Evolutionary conservation across 306 rosid genomes (phyloP), one percentile per base, ranked within the genome.

Genomic region (Elaeagnus macrophylla): DNA sequence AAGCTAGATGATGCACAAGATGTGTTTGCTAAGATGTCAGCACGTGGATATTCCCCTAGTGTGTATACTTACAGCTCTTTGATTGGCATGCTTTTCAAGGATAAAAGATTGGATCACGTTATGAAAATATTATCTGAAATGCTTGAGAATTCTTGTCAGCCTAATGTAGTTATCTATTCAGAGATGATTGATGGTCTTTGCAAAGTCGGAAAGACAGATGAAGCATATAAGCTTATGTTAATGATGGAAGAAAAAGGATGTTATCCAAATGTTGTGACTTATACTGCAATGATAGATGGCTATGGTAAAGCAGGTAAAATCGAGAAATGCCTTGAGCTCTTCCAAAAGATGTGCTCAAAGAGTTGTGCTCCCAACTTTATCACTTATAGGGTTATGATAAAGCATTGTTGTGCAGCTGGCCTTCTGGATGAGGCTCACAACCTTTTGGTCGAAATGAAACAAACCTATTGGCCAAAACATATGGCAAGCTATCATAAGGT

Each of bases 261-360:
- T 67, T 12, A 57, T 67, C 96, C 96, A 64, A 88, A 83, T 67
- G 96, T 88, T 56, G 81, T 87, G 72, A 87, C 96, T 57, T 87
- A 81, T 55, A 87, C 94, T 47, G 89, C 96, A 56, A 83, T 88
- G 94, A 79, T 88, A 53, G 94, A 88, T 65, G 96, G 96, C 46
- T 72, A 81, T 59, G 94, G 96, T 67, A 83, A 81, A 71, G 68
- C 57, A 40, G 87, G 87, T 61, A 81, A 75, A 77, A 58, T 81
- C 3, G 85, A 77, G 37, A 84, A 75, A 68, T 77, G 94, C 65
- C 72, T 88, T 69, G 87, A 73, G 74, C 85, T 88, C 48, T 79
- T 72, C 45, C 65, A 73, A 67, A 75, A 82, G 68, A 83, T 88
- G 96, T 67, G 87, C 74, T 77, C 85, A 32, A 88, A 83, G 70